Percentiles rank a stretch among this genome's conserved stretches.
phyloP scores from a whole-genome alignment of 1,139 yeast genomes.

The Debaryomyces nepalensis region DNA sequence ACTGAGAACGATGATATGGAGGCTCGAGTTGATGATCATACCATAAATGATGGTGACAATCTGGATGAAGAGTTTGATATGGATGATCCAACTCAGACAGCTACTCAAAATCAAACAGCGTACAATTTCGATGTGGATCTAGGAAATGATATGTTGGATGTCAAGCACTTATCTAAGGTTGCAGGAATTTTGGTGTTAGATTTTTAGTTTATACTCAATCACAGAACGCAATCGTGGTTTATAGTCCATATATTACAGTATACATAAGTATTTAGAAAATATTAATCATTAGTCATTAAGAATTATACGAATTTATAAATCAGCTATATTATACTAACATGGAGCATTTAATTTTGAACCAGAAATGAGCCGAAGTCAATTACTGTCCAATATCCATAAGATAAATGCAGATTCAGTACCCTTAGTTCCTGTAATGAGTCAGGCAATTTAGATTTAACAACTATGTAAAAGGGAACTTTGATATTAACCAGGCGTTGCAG shows the following conservation, averaged over 20 bases:
- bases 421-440: constrained; percentile 23
- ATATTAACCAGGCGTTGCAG: constrained; percentile 13
- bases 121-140: constrained; percentile 19
- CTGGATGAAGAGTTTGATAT: constrained; percentile 20
- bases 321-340: not conserved
- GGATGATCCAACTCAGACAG: constrained; percentile 21
- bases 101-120: constrained; percentile 27
- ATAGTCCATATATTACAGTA: no score
- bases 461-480: constrained; percentile 36
- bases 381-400: constrained; percentile 41
- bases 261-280: no score
- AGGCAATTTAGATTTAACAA: constrained; percentile 31
- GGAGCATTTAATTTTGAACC: constrained; percentile 1
- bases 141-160: constrained; percentile 47
- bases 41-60: constrained; percentile 20
- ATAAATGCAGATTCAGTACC: constrained; percentile 27
- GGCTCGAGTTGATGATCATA: constrained; percentile 24
- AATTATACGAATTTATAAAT: not conserved
- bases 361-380: constrained; percentile 25
- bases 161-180: constrained; percentile 55
- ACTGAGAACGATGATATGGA: constrained; percentile 22
- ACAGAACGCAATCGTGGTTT: no score
- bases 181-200: constrained; percentile 63
- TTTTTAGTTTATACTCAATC: constrained; percentile 35
- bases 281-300: constrained; percentile 3